A percentile compares a stretch with the other conserved stretches of the same genome.
Evolutionary conservation across 2,329 filamentous ascomycete genomes (phyloP).

Genomic region (Bipolaris zeicola): DNA sequence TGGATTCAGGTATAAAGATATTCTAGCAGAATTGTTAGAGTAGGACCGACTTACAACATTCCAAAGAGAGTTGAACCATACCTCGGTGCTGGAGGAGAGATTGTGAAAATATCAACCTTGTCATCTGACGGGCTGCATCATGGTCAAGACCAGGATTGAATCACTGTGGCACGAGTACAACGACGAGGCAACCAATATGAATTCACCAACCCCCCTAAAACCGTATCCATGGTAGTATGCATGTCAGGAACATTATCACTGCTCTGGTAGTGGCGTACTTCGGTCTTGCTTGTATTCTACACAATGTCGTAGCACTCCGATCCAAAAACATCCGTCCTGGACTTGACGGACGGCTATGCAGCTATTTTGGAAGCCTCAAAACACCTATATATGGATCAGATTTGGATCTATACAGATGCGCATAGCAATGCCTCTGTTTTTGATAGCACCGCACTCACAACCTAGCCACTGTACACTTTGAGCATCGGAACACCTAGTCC

Average conservation of each 20-base stretch:
- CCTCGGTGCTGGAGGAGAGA: constrained; percentile 21
- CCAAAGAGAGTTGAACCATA: constrained; percentile 32
- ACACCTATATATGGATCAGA: constrained; percentile 23
- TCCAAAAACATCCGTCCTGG: constrained; percentile 6
- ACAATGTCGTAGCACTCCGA: constrained; percentile 19
- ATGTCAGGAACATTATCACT: constrained; percentile 32
- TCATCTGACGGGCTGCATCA: not conserved
- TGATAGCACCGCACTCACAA: constrained; percentile 35
- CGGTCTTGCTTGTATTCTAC: constrained; percentile 25
- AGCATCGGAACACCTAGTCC: constrained; percentile 25
- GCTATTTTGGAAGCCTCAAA: constrained; percentile 29
- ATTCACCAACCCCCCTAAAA: constrained; percentile 11
- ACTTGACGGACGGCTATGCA: constrained; percentile 21
- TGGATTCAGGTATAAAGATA: constrained; percentile 17
- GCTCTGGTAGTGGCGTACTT: constrained; percentile 35
- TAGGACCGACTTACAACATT: constrained; percentile 33
- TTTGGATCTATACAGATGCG: constrained; percentile 41
- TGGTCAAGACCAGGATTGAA: constrained; percentile 20
- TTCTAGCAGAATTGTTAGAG: constrained; percentile 26
- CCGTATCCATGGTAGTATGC: not conserved
- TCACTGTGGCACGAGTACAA: constrained; percentile 30
- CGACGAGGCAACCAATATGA: constrained; percentile 5
- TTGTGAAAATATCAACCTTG: not conserved
- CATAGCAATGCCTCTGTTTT: constrained; percentile 36
- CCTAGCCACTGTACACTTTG: constrained; percentile 26